Base-by-base conservation (phyloP, 2,329 filamentous ascomycete genomes). In the Xylariaceae sp. region DNA sequence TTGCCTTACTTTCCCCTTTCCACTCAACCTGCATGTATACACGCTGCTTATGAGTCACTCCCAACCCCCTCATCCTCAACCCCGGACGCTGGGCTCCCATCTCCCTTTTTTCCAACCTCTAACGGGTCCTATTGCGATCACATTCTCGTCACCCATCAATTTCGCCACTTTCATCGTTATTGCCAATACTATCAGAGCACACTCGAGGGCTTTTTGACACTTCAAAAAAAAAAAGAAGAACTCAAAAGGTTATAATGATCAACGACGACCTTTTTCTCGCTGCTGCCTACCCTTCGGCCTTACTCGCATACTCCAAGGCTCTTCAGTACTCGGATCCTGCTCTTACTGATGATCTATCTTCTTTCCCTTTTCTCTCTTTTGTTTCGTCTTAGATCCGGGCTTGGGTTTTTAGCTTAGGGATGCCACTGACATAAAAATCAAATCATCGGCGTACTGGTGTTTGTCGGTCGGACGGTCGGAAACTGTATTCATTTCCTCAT, bases 231-330 rank as follows among this genome's bases (percentile, higher is more conserved):
- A 32, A 12, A 32, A 32, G 27, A 12, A 32, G 27, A 20, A 44
- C 45, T 22, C 35, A n/a, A n/a, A n/a, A n/a, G n/a, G n/a, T n/a
- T n/a, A n/a, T 62, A 58, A 62, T 60, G 57, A 60, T 60, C 52
- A 50, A 61, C 53, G 56, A 55, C 49, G 54, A 47, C 41, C n/a
- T n/a, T n/a, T n/a, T n/a, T n/a, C n/a, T n/a, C n/a, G n/a, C n/a
- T n/a, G n/a, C n/a, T n/a, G n/a, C n/a, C n/a, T n/a, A n/a, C n/a
- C n/a, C n/a, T n/a, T n/a, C n/a, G n/a, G n/a, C n/a, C n/a, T n/a
- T n/a, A n/a, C n/a, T n/a, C n/a, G n/a, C n/a, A n/a, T n/a, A n/a
- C n/a, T n/a, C n/a, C n/a, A n/a, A n/a, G n/a, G n/a, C n/a, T n/a
- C n/a, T n/a, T n/a, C n/a, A n/a, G n/a, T n/a, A n/a, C n/a, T n/a